phyloP scores from a whole-genome alignment of 805 yeast genomes.

The Lachancea quebecensis region DNA sequence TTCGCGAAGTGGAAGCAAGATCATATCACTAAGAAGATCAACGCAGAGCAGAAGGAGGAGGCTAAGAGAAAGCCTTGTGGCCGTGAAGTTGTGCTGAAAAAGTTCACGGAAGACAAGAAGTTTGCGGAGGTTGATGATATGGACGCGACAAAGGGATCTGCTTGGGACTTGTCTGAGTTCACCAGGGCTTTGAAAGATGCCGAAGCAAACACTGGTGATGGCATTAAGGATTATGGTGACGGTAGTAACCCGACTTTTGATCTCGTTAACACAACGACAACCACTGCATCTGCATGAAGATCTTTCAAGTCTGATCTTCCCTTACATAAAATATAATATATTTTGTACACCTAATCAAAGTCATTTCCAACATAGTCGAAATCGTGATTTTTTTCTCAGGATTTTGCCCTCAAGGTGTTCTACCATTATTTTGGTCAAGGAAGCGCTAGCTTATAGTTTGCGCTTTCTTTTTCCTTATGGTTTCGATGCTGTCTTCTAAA shows the following conservation, averaged over 20 bases:
- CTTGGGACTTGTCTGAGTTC: conserved; percentile 40
- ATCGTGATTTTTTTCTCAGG: background rate
- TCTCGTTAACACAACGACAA: conserved; percentile 9
- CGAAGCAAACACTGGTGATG: conserved; percentile 32
- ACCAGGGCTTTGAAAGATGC: conserved; percentile 33
- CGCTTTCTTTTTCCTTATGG: conserved; percentile 5
- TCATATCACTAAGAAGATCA: conserved; percentile 52
- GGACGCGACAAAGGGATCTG: conserved; percentile 31
- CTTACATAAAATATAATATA: background rate
- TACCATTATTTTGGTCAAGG: conserved; percentile 1
- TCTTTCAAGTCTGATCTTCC: background rate
- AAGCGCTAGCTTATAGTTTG: background rate
- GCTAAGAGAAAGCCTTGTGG: conserved; percentile 54
- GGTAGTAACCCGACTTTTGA: conserved; percentile 41
- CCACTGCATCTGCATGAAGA: conserved; percentile 16
- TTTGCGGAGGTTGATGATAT: conserved; percentile 43
- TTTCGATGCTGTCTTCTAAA: conserved; percentile 18
- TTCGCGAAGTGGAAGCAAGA: conserved; percentile 78
- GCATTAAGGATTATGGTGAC: conserved; percentile 69
- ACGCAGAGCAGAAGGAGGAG: conserved; percentile 34
- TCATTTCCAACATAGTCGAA: background rate
- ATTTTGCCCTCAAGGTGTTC: background rate
- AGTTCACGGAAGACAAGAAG: conserved; percentile 49
- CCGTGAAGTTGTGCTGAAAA: conserved; percentile 57
- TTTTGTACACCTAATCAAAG: background rate